Evolutionary conservation across 129 eudicot species (phyloP), one percentile per base, ranked within the genome.

Genomic region (Gnaphalium uliginosum): DNA sequence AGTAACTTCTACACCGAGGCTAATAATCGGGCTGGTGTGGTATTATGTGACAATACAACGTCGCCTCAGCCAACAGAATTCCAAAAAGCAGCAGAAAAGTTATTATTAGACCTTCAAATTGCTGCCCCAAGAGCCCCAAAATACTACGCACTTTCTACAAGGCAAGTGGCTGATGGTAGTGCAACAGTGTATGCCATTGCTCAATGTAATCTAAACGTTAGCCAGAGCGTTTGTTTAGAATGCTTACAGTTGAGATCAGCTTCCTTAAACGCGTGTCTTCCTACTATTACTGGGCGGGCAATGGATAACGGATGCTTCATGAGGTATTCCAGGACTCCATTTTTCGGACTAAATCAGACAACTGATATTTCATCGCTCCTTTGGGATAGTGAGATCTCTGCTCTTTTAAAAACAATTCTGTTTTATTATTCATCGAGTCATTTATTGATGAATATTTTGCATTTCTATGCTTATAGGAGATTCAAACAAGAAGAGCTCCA

Each of bases 301-400:
- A 53, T 86, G 66, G 89, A 86, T 37, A 86, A 83, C 0, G 93
- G 86, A 35, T 87, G 96, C 60, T 90, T 87, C 66, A 46, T 90
- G 77, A 83, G 96, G 79, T 90, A 82, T 64, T 88, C 92, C 1
- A 76, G 53, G 26, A 81, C 85, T 5, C 65, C 93, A 0, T 90
- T 87, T 63, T 90, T 90, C 39, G 33, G 81, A 11, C 85, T 53
- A 33, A 88, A 90, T 58, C 90, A 90, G 81, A 84, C 89, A 0
- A 81, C 79, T 2, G 66, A 81, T 63, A 84, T 90, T 81, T 37
- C 79, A 27, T 78, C 93, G 25, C 74, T 83, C 63, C 82, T 89
- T 29, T 71, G 68, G 54, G 73, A 85, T 26, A 92, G 90, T 80
- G 25, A 77, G 75, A 43, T 30, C 21, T 68, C 32, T 26, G 5